Evolutionary conservation across 2,329 filamentous ascomycete genomes (phyloP).

Genomic region (Karstenula rhodostoma): DNA sequence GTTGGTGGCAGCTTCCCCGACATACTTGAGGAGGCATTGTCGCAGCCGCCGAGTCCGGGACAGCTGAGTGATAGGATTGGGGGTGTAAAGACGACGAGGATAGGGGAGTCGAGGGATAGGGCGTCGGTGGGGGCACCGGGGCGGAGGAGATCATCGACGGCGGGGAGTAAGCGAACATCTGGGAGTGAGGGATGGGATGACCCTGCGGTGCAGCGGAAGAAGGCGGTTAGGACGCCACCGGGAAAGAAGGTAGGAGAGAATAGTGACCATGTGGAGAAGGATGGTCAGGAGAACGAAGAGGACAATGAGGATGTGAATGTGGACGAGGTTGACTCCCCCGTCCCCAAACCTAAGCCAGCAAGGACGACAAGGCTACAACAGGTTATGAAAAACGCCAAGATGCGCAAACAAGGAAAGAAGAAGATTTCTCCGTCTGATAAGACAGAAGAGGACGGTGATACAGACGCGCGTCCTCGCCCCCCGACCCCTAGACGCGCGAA

Average conservation of each 20-base stretch:
- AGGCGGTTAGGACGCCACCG: too few species aligned
- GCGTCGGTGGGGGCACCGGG: too few species aligned
- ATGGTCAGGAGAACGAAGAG: not conserved
- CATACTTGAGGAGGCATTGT: not conserved
- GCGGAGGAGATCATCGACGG: too few species aligned
- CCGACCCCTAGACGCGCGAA: not conserved
- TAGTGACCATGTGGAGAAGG: not conserved
- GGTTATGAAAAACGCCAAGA: not conserved
- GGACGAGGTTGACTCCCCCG: too few species aligned
- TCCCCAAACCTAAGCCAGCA: not conserved
- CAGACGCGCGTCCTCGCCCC: too few species aligned
- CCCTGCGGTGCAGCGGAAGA: too few species aligned
- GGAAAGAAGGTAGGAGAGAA: not conserved
- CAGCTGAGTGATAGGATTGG: not conserved
- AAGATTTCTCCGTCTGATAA: not conserved
- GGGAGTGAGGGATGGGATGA: too few species aligned
- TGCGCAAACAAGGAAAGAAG: not conserved
- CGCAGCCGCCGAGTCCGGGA: not conserved
- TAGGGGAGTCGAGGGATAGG: too few species aligned
- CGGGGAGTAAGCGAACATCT: too few species aligned
- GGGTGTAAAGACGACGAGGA: not conserved
- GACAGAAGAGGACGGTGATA: not conserved
- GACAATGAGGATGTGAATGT: not conserved
- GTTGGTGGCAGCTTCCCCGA: not conserved
- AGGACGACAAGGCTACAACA: not conserved